phyloP scores from a whole-genome alignment of 2,329 filamentous ascomycete species.

The Chrysosporium keratinophilum region DNA sequence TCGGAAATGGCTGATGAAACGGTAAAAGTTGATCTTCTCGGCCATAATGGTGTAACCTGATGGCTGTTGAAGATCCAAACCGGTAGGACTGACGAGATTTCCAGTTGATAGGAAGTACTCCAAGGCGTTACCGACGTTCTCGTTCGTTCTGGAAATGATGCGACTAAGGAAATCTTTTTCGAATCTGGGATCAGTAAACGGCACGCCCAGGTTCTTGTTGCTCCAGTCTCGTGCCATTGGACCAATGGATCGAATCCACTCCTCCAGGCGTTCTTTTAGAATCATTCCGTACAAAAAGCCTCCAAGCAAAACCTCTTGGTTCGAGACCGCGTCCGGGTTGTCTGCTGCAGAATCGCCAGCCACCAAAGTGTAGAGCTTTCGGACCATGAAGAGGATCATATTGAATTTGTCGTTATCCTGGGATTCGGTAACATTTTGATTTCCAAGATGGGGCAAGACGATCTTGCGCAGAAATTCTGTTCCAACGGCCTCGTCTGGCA shows the following conservation, averaged over 20 bases:
- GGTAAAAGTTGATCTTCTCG: slow-evolving; percentile 97
- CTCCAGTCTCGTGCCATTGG: slow-evolving; percentile 46
- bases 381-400: slow-evolving; percentile 87
- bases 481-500: slow-evolving; percentile 79
- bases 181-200: slow-evolving; percentile 68
- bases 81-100: slow-evolving; percentile 81
- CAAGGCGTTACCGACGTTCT: slow-evolving; percentile 74
- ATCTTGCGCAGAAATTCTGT: slow-evolving; percentile 84
- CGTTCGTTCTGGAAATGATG: slow-evolving; percentile 71
- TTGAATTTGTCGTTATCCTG: slow-evolving; percentile 90
- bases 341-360: slow-evolving; percentile 87
- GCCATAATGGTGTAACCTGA: slow-evolving; percentile 94
- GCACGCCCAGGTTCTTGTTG: slow-evolving; percentile 41
- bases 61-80: slow-evolving; percentile 85
- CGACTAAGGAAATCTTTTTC: slow-evolving; percentile 65
- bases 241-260: slow-evolving; percentile 63
- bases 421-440: slow-evolving; percentile 67
- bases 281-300: slow-evolving; percentile 93
- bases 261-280: slow-evolving; percentile 85
- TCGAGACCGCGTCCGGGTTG: slow-evolving; percentile 93
- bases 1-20: slow-evolving; percentile 97
- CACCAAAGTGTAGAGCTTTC: slow-evolving; percentile 87
- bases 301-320: slow-evolving; percentile 87
- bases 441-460: slow-evolving; percentile 83
- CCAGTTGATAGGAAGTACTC: slow-evolving; percentile 96